Evolutionary conservation across 768 basidiomycete genomes (phyloP), one percentile per base, ranked within the genome.

Genomic region (Trametes coccinea): DNA sequence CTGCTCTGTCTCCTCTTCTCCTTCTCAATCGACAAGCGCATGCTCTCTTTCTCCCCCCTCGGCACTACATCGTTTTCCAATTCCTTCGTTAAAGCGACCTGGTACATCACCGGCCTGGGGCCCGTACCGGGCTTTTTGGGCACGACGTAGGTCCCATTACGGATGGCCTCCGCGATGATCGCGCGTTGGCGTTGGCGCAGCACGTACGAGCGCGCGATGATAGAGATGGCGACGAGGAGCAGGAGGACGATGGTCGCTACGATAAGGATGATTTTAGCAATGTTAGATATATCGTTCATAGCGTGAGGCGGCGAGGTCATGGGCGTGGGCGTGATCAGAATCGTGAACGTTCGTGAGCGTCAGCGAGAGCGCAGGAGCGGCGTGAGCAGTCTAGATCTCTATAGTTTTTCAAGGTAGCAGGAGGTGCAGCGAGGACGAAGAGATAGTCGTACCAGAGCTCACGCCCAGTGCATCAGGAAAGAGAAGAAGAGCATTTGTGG

Each of bases 221-320:
- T 87, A 11, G 85, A 85, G 2, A 82, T 82, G 8, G 86, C 87
- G n/a, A 90, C 83, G 43, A 79, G 77, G 27, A 89, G 80, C 17
- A 90, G 81, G 22, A 89, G 82, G 61, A 89, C 80, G 53, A 89
- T 81, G 2, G 88, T 89, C 2, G 88, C 87, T 78, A 58, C 16
- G 51, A 83, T 51, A 47, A 61, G 51, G 30, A 54, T 54, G 4
- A 44, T 51, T 56, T 62, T 55, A 62, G 61, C 49, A 34, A 62
- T 39, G 13, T 30, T 52, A 40, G 59, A 54, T n/a, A 60, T 40
- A 37, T 37, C 52, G 46, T 40, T 58, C 51, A 47, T 52, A 4
- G 41, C 53, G 10, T 47, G 17, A 11, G 56, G 41, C 30, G 44
- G 29, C 39, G 53, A 44, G 33, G 45, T 39, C 33, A 40, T 43